These are phyloP conservation scores for Psilocybe sp. DNA, from an alignment of 768 basidiomycete species.

Conservation along the genomic window DNA sequence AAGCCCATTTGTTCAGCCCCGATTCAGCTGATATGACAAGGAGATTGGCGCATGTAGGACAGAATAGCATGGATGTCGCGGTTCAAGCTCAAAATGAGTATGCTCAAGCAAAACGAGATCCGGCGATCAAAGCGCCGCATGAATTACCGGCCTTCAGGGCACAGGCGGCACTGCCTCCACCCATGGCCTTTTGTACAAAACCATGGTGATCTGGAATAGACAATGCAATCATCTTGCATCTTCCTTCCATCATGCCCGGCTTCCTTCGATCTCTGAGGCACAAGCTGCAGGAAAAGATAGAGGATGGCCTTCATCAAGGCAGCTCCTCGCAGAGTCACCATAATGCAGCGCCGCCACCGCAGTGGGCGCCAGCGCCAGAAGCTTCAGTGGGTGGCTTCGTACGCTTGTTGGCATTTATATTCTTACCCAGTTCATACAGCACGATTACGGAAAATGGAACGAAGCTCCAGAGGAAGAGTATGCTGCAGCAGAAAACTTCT, in stretches of 20 bases:
- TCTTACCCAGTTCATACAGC: conserved; percentile 19
- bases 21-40: conserved; percentile 75
- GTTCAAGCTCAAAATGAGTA: not conserved
- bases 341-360: conserved; percentile 36
- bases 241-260: too few species aligned
- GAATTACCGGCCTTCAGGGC: too few species aligned
- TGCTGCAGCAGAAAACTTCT: conserved; percentile 49
- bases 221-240: too few species aligned
- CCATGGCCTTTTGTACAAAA: too few species aligned
- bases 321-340: not conserved
- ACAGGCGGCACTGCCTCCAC: too few species aligned
- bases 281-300: too few species aligned
- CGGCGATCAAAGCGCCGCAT: not conserved
- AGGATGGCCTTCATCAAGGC: too few species aligned
- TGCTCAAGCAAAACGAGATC: not conserved
- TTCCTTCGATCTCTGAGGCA: too few species aligned
- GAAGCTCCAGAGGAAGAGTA: conserved; percentile 61
- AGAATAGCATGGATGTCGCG: conserved; percentile 71
- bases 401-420: too few species aligned
- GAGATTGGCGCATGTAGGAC: conserved; percentile 90
- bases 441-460: conserved; percentile 44
- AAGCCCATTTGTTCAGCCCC: conserved; percentile 89
- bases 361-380: conserved; percentile 62
- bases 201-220: too few species aligned
- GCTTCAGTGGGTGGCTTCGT: conserved; percentile 27